phyloP scores from a whole-genome alignment of 352 stramenopile genomes.

The Phytophthora quininea region DNA sequence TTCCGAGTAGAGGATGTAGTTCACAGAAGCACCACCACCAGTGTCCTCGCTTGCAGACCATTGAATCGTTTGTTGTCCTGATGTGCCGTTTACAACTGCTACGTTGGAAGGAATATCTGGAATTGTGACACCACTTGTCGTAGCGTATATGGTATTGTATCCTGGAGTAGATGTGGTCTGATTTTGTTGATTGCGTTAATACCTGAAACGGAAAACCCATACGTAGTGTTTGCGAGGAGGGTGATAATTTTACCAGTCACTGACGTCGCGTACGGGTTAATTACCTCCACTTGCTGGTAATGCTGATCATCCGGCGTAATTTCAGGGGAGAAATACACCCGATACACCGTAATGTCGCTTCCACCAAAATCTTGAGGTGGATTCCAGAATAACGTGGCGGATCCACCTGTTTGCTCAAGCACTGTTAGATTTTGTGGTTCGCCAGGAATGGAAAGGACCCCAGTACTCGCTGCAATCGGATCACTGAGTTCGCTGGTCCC shows the following conservation, averaged over 20 bases:
- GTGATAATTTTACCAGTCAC: slow-evolving; percentile 45
- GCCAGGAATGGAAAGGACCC: slow-evolving; percentile 49
- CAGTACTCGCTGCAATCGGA: slow-evolving; percentile 33
- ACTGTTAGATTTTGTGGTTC: slow-evolving; percentile 38
- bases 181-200: slow-evolving; percentile 66
- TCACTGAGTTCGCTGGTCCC: slow-evolving; percentile 58
- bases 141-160: slow-evolving; percentile 42
- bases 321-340: slow-evolving; percentile 49
- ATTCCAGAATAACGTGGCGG: slow-evolving; percentile 47
- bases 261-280: slow-evolving; percentile 23
- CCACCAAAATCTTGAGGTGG: slow-evolving; percentile 64
- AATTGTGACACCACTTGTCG: slow-evolving; percentile 32
- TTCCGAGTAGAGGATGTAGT: too few species aligned
- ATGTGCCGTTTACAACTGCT: slow-evolving; percentile 32
- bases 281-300: slow-evolving; percentile 33
- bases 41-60: too few species aligned
- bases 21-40: too few species aligned
- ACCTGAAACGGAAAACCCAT: slow-evolving; percentile 55
- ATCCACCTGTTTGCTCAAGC: slow-evolving; percentile 40
- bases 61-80: slow-evolving; percentile 40
- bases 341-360: slow-evolving; percentile 50
- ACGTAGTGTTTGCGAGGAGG: slow-evolving; percentile 53
- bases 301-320: slow-evolving; percentile 40
- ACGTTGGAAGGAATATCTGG: slow-evolving; percentile 47
- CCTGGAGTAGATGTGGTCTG: slow-evolving; percentile 28